Percentiles rank a stretch among this genome's conserved stretches.
Conservation (phyloP, 2,329 filamentous ascomycete genomes). For the Aphanocladium album region DNA sequence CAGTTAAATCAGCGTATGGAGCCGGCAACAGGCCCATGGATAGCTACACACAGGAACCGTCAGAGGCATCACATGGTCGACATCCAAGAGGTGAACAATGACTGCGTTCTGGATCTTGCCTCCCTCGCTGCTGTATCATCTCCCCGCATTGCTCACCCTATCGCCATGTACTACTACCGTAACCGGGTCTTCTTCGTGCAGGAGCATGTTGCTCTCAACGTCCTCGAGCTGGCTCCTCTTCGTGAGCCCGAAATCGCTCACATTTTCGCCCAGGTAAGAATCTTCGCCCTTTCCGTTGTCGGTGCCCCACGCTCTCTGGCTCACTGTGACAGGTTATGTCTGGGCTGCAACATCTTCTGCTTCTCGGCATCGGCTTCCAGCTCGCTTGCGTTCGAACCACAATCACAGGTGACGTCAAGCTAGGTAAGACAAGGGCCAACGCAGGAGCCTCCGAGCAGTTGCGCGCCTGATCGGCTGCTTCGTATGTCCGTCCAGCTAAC, state of each 20-base stretch:
- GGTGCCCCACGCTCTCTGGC: too few species aligned
- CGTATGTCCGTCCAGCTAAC: not conserved
- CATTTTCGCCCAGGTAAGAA: not conserved
- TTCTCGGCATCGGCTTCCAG: not conserved
- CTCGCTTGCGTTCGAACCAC: not conserved
- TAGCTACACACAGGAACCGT: not conserved
- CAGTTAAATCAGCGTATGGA: not conserved
- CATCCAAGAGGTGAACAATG: not conserved
- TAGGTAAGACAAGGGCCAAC: not conserved
- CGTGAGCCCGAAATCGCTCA: not conserved
- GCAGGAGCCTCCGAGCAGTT: not conserved
- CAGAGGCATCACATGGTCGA: not conserved
- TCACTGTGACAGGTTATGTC: not conserved
- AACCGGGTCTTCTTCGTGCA: not conserved
- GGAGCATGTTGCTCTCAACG: not conserved
- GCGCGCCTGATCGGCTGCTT: not conserved
- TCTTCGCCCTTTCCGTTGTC: too few species aligned
- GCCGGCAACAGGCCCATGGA: not conserved
- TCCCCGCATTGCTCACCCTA: not conserved
- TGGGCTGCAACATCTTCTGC: not conserved
- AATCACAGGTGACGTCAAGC: not conserved
- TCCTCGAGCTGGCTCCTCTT: not conserved
- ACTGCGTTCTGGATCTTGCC: not conserved
- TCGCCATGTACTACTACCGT: not conserved
- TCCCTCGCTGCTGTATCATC: not conserved